Conservation (phyloP, 768 basidiomycete species). For the Coprinopsis marcescibilis region DNA sequence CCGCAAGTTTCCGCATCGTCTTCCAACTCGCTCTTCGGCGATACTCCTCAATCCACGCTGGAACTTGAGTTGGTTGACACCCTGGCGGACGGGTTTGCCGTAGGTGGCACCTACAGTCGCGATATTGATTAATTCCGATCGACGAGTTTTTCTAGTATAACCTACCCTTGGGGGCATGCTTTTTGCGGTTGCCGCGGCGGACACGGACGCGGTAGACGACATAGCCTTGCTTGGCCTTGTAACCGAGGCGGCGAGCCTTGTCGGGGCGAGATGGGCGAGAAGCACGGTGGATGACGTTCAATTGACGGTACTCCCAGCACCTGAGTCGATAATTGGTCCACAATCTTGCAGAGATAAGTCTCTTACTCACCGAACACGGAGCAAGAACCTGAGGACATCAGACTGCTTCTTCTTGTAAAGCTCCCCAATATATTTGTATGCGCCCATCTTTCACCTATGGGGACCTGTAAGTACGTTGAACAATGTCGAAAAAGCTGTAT, state of each 20-base stretch:
- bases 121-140: background rate
- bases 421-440: constrained; percentile 95
- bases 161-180: constrained; percentile 93
- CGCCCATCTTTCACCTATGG: constrained; percentile 69
- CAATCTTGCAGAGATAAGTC: background rate
- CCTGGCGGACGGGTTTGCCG: constrained; percentile 99
- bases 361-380: constrained; percentile 82
- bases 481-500: constrained; percentile 16
- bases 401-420: constrained; percentile 98
- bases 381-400: constrained; percentile 95
- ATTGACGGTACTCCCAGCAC: constrained; percentile 98
- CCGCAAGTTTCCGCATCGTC: constrained; percentile 91
- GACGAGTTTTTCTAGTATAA: constrained; percentile 3
- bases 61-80: constrained; percentile 98
- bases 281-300: constrained; percentile 97
- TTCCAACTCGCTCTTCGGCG: constrained; percentile 97
- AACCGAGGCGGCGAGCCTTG: constrained; percentile 97
- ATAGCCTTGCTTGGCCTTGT: constrained; percentile 99
- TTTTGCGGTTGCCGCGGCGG: constrained; percentile 97
- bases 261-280: constrained; percentile 98
- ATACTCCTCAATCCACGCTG: constrained; percentile 89
- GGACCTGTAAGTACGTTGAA: background rate
- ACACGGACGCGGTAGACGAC: constrained; percentile 97
- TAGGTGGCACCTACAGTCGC: constrained; percentile 79
- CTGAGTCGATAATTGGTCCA: constrained; percentile 28